Evolutionary conservation across 345 rosid genomes (phyloP).

Genomic region (Pseudoturritis turrita): DNA sequence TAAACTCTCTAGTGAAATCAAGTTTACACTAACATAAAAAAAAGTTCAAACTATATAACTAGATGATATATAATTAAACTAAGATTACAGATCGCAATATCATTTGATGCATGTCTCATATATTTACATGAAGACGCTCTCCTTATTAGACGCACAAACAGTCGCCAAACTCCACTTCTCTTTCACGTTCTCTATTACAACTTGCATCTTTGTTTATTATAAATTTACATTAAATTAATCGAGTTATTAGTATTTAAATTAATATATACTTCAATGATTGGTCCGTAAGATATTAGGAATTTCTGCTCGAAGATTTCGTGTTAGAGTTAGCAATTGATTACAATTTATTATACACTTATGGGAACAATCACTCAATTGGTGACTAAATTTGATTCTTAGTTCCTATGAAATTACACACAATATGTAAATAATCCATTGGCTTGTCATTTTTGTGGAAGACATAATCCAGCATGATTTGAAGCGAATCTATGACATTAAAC

Average conservation of each 20-base stretch:
- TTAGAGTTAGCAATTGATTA: constrained; percentile 13
- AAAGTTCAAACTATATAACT: neutral
- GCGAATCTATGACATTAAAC: constrained; percentile 16
- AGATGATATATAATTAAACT: neutral
- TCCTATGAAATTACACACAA: constrained; percentile 25
- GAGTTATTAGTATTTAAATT: constrained; percentile 1
- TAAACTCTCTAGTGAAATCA: neutral
- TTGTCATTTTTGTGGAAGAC: constrained; percentile 20
- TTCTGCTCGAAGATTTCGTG: constrained; percentile 20
- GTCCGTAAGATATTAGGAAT: constrained; percentile 25
- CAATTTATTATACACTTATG: neutral
- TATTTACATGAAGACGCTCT: constrained; percentile 26
- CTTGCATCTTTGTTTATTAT: constrained; percentile 16
- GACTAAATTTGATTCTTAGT: constrained; percentile 32
- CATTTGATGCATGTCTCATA: constrained; percentile 29
- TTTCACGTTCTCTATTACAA: constrained; percentile 32
- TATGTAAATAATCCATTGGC: constrained; percentile 12
- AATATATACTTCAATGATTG: constrained; percentile 21
- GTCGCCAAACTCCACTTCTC: constrained; percentile 28
- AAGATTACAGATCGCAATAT: constrained; percentile 13
- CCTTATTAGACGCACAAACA: constrained; percentile 30
- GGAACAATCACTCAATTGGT: constrained; percentile 21
- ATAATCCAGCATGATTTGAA: constrained; percentile 27
- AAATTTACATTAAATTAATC: neutral
- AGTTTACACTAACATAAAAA: neutral